Base-by-base conservation (phyloP, 2,329 filamentous ascomycete genomes). In the Aspergillus piperis region DNA sequence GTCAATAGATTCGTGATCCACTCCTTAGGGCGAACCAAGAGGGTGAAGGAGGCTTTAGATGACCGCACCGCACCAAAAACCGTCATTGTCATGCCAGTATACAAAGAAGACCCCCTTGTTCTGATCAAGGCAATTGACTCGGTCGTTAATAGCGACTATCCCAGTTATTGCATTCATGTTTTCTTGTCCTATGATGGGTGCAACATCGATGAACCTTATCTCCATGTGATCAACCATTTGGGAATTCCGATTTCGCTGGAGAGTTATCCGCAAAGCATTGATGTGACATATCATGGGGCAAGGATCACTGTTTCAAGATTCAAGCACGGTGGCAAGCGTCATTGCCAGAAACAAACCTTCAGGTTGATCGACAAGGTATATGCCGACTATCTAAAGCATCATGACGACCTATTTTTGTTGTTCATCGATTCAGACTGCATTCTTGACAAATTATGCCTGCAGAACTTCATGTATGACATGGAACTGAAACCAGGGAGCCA, bases 401-500 rank as follows among this genome's bases (percentile, higher is more conserved):
- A 96, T 72, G 94, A 98, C 77, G 91, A 98, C 69, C 81, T 98
- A 0, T 98, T 98, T 74, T 89, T 98, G 56, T 85, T 98, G 10
- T 98, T 98, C 78, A 97, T 98, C 73, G 94, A 98, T 78, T 97
- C 93, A 0, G 94, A 98, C 74, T 98, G 95, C 77, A 95, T 97
- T 63, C 82, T 98, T 53, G 94, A 98, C 79, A 86, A 88, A 60
- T 87, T 93, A 42, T 98, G 94, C 74, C 86, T 98, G 61, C 94
- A 97, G 74, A 98, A 97, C 75, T 98, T 98, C 77, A 91, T 98
- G 80, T 97, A 95, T 77, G 94, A 98, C 74, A 98, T 98, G 95
- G 92, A 98, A 77, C 82, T 98, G 62, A 96, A 94, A 75, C 94
- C 94, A 0, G 93, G 93, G 57, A 96, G 93, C 78, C 88, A 90